Evolutionary conservation across 2,329 filamentous ascomycete genomes (phyloP).

Genomic region (Exophiala mesophila): DNA sequence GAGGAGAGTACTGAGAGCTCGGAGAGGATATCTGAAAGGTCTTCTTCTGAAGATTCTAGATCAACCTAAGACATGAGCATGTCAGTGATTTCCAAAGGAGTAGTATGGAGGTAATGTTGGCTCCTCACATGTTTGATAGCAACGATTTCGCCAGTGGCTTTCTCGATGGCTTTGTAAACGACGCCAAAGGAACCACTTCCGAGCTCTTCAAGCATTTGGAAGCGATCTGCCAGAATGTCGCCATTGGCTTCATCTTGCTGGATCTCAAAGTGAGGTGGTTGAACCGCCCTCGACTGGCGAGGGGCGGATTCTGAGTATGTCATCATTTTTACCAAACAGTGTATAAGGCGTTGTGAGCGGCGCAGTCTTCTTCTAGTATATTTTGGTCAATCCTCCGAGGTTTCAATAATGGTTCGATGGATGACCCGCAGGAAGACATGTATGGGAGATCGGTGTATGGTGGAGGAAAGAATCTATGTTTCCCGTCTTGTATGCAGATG

Average conservation of each 20-base stretch:
- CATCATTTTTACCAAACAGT: no score
- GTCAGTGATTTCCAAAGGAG: constrained; percentile 47
- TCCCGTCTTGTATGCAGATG: constrained; percentile 2
- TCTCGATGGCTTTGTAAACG: constrained; percentile 95
- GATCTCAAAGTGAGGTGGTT: constrained; percentile 17
- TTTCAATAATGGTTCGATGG: no score
- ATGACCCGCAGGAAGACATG: no score
- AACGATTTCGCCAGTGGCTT: constrained; percentile 82
- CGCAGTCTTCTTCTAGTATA: no score
- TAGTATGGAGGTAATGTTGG: constrained; percentile 89
- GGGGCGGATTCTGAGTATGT: constrained; percentile 16
- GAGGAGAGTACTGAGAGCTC: constrained; percentile 94
- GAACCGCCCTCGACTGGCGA: constrained; percentile 6
- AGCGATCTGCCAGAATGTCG: constrained; percentile 57
- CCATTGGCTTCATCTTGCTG: constrained; percentile 24
- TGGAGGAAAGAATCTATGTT: no score
- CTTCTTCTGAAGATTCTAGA: constrained; percentile 96
- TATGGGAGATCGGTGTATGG: no score
- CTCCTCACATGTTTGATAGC: constrained; percentile 86
- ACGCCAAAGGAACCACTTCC: constrained; percentile 94
- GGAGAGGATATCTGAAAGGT: constrained; percentile 96
- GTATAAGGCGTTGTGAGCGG: no score
- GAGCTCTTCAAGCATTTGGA: constrained; percentile 93
- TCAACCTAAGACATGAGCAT: constrained; percentile 66
- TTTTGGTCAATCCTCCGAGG: no score